These are phyloP conservation scores for Lecanicillium sp. DNA, from an alignment of 2,329 filamentous ascomycete genomes.

Conservation along the genomic window DNA sequence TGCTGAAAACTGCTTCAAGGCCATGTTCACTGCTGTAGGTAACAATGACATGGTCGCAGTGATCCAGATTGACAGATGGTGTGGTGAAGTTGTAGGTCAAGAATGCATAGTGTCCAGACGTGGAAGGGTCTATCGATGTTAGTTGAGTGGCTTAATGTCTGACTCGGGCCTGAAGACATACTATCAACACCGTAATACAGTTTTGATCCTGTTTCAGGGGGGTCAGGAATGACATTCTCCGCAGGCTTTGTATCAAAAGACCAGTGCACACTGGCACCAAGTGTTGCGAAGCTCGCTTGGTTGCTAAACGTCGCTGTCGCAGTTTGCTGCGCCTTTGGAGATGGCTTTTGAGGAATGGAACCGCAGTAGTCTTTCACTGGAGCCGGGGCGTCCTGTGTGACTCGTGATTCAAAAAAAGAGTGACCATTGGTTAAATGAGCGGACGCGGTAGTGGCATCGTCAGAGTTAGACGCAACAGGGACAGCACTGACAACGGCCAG, in stretches of 20 bases:
- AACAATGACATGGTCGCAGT: slow-evolving; percentile 14
- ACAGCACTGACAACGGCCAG: too few species aligned
- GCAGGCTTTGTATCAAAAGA: slow-evolving; percentile 14
- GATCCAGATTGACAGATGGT: slow-evolving; percentile 22
- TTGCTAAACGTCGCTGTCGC: too few species aligned
- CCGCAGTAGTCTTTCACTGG: too few species aligned
- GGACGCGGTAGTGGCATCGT: too few species aligned
- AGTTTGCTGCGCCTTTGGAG: too few species aligned
- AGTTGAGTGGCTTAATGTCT: neutral
- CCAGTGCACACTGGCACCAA: slow-evolving; percentile 16
- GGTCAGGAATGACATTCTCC: slow-evolving; percentile 16
- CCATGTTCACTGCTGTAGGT: slow-evolving; percentile 6
- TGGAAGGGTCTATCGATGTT: slow-evolving; percentile 12
- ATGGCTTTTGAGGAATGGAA: too few species aligned
- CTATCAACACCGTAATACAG: slow-evolving; percentile 18
- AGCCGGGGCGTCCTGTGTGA: too few species aligned
- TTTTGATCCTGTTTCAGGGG: slow-evolving; percentile 12
- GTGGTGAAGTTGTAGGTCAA: slow-evolving; percentile 18
- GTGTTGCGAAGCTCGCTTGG: neutral
- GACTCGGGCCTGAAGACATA: neutral
- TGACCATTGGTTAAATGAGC: too few species aligned
- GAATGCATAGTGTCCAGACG: slow-evolving; percentile 17
- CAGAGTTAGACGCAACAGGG: too few species aligned
- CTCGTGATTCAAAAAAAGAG: too few species aligned
- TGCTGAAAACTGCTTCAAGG: slow-evolving; percentile 12